phyloP scores from a whole-genome alignment of 768 basidiomycete species.

The Trametes cinnabarina region DNA sequence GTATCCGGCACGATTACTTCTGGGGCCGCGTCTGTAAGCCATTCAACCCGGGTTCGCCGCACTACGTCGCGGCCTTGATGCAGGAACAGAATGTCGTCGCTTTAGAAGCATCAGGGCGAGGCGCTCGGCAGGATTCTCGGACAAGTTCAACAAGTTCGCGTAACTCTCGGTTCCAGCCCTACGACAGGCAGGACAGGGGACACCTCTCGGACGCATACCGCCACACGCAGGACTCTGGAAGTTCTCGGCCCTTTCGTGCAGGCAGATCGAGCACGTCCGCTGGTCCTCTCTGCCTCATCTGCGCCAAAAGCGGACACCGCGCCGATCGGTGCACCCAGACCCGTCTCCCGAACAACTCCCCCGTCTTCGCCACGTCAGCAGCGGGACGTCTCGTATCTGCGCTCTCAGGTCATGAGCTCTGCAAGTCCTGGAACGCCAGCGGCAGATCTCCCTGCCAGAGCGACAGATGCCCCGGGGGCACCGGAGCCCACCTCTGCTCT shows the following conservation, averaged over 20 bases:
- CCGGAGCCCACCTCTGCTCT: slow-evolving; percentile 4
- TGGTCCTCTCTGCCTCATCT: slow-evolving; percentile 8
- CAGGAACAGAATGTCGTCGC: not conserved
- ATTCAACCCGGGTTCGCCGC: not conserved
- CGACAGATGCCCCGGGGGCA: not conserved
- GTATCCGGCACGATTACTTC: not conserved
- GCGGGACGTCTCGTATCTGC: not conserved
- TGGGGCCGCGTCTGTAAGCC: not conserved
- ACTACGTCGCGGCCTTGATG: not conserved
- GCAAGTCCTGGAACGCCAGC: slow-evolving; percentile 6
- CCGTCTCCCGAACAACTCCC: not conserved
- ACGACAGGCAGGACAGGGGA: too few species aligned
- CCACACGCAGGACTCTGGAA: too few species aligned
- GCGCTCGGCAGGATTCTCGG: too few species aligned
- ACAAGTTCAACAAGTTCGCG: too few species aligned
- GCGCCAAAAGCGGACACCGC: slow-evolving; percentile 5
- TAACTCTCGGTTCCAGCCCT: not conserved
- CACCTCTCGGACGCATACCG: too few species aligned
- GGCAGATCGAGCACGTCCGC: not conserved
- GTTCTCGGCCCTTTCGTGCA: not conserved
- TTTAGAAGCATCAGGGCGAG: too few species aligned
- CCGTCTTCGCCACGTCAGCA: not conserved
- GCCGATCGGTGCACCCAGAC: not conserved
- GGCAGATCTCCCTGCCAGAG: not conserved
- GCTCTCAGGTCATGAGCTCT: not conserved